Percentiles rank a stretch among this genome's conserved stretches.
phyloP scores from a whole-genome alignment of 257 asterid species.

The Petunia secreta region DNA sequence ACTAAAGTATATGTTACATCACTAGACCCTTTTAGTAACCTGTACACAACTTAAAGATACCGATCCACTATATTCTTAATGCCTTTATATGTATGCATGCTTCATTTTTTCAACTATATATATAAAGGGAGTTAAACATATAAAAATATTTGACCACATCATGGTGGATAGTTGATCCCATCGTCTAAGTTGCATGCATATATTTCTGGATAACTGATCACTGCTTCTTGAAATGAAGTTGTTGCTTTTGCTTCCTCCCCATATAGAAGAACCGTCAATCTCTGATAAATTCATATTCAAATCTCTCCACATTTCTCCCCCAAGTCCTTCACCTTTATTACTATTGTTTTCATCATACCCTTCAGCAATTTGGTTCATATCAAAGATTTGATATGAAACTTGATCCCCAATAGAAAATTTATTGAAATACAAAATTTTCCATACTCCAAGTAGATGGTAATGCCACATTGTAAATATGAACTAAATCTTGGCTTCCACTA shows the following conservation, averaged over 20 bases:
- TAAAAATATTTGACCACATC: no score
- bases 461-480: background rate
- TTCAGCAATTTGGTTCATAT: background rate
- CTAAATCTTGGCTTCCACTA: background rate
- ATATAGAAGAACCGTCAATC: slow-evolving; percentile 32
- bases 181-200: no score
- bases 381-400: background rate
- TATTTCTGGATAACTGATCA: no score
- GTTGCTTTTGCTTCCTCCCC: slow-evolving; percentile 38
- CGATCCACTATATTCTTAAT: background rate
- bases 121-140: no score
- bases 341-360: background rate
- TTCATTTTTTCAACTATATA: no score
- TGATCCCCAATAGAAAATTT: background rate
- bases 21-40: no score
- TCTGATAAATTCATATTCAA: slow-evolving; percentile 33
- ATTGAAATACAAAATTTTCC: background rate
- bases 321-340: background rate
- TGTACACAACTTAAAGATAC: no score
- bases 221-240: no score
- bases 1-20: no score
- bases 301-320: background rate
- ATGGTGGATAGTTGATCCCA: no score
- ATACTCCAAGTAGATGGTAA: slow-evolving; percentile 11
- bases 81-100: background rate